Base-by-base conservation (phyloP, 805 yeast genomes). In the Priceomyces carsonii region DNA sequence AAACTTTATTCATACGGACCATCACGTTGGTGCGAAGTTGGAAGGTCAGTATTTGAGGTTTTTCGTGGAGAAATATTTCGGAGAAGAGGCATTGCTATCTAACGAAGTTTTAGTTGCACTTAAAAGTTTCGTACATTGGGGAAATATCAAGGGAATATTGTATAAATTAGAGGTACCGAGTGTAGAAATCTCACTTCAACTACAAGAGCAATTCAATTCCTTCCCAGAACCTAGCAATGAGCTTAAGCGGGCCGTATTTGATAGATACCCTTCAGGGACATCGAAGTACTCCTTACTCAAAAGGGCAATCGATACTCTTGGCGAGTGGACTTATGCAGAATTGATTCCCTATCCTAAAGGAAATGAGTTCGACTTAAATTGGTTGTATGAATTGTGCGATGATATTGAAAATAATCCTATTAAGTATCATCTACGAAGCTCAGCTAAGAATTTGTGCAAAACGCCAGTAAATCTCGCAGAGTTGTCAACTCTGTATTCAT, bases 1-100 rank as follows among this genome's bases (percentile, higher is more conserved):
- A 40, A 73, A 75, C 47, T 76, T 75, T 44, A 59, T 75, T 36
- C 80, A 75, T 40, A 72, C 80, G 1, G 80, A 76, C 48, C 82
- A 76, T 46, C 77, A 70, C 48, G 67, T 72, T 13, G 70, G 76
- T 35, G 71, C 76, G n/a, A 63, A 59, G 33, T 50, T 75, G 14
- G 78, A 74, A 37, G 78, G 79, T 0, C 41, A 48, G 26, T 69
- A 62, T 42, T 53, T 76, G 57, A 58, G 62, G 23, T 54, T 59
- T 31, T 60, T 61, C 20, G 63, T 74, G 28, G 43, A 43, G 14
- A 57, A 60, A 26, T 59, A 64, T 36, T 72, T 62, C 38, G 78
- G 76, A 5, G 52, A 44, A 4, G 68, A 57, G 3, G 64, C 69
- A 0, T 42, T 73, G 18, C 51, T 51, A 6, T 64, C 71, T 30